Base-by-base conservation (phyloP, 768 basidiomycete species). In the Chalciporus pseudorubinellus region DNA sequence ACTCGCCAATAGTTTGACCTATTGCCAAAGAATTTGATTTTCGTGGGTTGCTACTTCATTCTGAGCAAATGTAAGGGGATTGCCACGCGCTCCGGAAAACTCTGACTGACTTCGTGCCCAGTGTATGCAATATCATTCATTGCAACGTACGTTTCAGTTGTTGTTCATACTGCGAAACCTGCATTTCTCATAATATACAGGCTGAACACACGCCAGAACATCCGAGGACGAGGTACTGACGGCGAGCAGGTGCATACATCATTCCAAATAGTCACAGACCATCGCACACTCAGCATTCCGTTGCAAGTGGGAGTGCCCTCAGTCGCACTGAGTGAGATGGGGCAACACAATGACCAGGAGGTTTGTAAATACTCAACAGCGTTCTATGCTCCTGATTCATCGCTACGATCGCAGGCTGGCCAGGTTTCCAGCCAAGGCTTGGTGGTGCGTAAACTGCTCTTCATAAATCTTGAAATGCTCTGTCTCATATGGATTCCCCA, bases 121-220 rank as follows among this genome's bases (percentile, higher is more conserved):
- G 82, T 84, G n/a, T 83, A 85, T 55, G 80, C 77, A 0, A 77
- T 81, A 44, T 85, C 84, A n/a, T 75, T 83, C 65, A 70, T 86
- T 62, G 83, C 84, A 34, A 82, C 84, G 81, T 83, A 60, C 46
- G 80, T 69, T 4, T 39, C 29, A 39, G 18, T 22, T 36, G n/a
- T 20, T 2, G 2, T 3, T 0, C 16, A 18, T 41, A 24, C 16
- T 8, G 16, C 14, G 16, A n/a, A 20, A 19, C 11, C 19, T 20
- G 14, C 18, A 21, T n/a, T 21, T 18, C 56, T 56, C 38, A 51
- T 72, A 48, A 40, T 44, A 20, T 46, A 46, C 43, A 84, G 82
- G 13, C 72, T 87, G 31, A 87, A 86, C 65, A 84, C 84, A 3
- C 76, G 85, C 18, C 71, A 79, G 44, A 71, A 66, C 21, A 61